phyloP scores from a whole-genome alignment of 2,329 filamentous ascomycete genomes.

The Diaporthe citri region DNA sequence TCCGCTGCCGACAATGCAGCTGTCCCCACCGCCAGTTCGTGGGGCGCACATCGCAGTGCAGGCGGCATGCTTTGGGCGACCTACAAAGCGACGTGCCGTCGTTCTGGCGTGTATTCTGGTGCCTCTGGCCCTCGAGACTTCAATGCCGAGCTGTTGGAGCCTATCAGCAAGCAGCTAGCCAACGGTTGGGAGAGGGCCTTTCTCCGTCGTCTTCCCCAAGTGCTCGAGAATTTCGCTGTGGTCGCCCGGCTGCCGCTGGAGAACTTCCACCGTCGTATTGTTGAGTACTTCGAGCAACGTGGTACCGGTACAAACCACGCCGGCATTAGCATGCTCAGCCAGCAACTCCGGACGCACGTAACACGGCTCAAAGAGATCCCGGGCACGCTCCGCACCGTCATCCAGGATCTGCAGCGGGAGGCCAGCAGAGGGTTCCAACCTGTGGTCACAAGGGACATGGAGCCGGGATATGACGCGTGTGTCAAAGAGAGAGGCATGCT shows the following conservation, averaged over 20 bases:
- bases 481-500: conserved; percentile 1
- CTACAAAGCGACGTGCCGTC: conserved; percentile 6
- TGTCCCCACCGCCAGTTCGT: background rate
- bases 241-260: background rate
- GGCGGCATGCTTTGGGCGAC: background rate
- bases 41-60: background rate
- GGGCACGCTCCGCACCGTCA: background rate
- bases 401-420: conserved; percentile 1
- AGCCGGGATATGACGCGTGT: background rate
- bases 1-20: background rate
- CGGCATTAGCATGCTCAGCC: conserved; percentile 11
- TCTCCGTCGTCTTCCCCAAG: background rate
- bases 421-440: conserved; percentile 1
- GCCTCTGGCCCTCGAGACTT: conserved; percentile 4
- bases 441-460: background rate
- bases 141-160: conserved; percentile 7
- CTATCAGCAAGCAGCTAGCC: background rate
- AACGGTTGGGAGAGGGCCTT: background rate
- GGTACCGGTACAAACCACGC: background rate
- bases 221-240: background rate
- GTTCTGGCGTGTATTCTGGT: background rate
- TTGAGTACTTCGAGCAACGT: background rate
- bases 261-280: background rate
- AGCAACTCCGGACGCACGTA: conserved; percentile 1
- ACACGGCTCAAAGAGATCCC: background rate